A percentile compares a stretch with the other conserved stretches of the same genome.
These are phyloP conservation scores for Myxozyma monticola DNA, from an alignment of 805 yeast genomes.

Conservation along the genomic window DNA sequence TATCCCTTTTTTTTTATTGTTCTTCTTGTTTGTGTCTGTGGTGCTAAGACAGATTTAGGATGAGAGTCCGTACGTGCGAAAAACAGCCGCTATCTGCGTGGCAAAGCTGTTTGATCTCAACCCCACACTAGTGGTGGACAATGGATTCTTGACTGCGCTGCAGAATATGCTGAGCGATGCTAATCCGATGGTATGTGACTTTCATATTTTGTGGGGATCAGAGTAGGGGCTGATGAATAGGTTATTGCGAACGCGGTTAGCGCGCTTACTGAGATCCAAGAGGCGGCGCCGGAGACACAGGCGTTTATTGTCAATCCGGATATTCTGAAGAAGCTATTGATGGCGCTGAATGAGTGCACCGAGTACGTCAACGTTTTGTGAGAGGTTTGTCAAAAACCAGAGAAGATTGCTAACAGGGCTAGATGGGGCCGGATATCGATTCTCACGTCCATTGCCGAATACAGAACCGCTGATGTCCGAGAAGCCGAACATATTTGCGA, in stretches of 20 bases:
- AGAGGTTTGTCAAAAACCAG: too few relatives aligned
- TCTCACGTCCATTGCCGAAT: conserved; percentile 75
- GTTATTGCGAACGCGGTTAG: conserved; percentile 88
- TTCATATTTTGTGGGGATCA: background rate
- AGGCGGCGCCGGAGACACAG: conserved; percentile 56
- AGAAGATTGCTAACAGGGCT: background rate
- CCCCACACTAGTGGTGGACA: conserved; percentile 76
- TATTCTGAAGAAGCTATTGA: conserved; percentile 57
- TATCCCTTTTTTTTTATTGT: background rate
- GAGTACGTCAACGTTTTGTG: too few relatives aligned
- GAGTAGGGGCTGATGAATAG: background rate
- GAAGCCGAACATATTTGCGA: conserved; percentile 87
- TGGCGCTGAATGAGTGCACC: conserved; percentile 92
- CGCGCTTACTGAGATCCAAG: conserved; percentile 80
- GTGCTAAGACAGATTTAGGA: conserved; percentile 48
- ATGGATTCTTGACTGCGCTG: conserved; percentile 75
- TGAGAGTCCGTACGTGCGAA: conserved; percentile 95
- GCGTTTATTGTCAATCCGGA: conserved; percentile 47
- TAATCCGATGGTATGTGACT: conserved; percentile 73
- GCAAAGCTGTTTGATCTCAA: conserved; percentile 90
- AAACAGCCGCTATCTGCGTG: conserved; percentile 96
- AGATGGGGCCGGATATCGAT: conserved; percentile 93
- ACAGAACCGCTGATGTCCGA: conserved; percentile 51
- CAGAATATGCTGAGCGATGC: conserved; percentile 72
- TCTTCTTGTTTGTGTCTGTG: background rate